These are phyloP conservation scores for Sechiopsis laciniata DNA, from an alignment of 306 rosid genomes.

Conservation along the genomic window DNA sequence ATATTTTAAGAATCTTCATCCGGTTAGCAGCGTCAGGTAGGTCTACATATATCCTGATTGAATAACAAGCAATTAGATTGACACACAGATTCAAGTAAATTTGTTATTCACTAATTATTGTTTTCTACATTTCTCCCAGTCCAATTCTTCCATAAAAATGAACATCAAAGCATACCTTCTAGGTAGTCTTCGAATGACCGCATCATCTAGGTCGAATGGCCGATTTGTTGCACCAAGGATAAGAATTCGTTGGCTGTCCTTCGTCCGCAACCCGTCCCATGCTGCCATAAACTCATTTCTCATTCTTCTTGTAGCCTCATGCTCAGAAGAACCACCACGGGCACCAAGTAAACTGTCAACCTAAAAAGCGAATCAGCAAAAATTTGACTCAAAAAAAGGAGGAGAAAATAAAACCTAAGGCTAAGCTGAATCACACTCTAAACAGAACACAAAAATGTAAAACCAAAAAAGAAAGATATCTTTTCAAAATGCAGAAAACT, in stretches of 20 bases:
- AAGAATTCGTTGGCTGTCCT: conserved; percentile 86
- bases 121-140: neutral
- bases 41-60: conserved; percentile 77
- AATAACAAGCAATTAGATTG: conserved; percentile 8
- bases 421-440: neutral
- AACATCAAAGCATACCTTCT: conserved; percentile 53
- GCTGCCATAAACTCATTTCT: conserved; percentile 99
- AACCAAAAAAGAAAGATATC: neutral
- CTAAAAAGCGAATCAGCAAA: conserved; percentile 33
- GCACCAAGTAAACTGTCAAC: conserved; percentile 99
- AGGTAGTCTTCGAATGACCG: conserved; percentile 96
- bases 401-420: neutral
- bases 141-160: neutral
- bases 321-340: conserved; percentile 95
- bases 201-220: conserved; percentile 96
- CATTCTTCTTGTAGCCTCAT: conserved; percentile 98
- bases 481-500: conserved; percentile 2
- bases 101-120: neutral
- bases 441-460: neutral
- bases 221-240: conserved; percentile 96
- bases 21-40: conserved; percentile 88
- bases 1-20: conserved; percentile 76
- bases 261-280: conserved; percentile 96
- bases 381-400: neutral
- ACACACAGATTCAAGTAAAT: neutral